Percentiles rank a stretch among this genome's conserved stretches.
phyloP scores from a whole-genome alignment of 2,329 filamentous ascomycete species.

The Fusarium sp. region DNA sequence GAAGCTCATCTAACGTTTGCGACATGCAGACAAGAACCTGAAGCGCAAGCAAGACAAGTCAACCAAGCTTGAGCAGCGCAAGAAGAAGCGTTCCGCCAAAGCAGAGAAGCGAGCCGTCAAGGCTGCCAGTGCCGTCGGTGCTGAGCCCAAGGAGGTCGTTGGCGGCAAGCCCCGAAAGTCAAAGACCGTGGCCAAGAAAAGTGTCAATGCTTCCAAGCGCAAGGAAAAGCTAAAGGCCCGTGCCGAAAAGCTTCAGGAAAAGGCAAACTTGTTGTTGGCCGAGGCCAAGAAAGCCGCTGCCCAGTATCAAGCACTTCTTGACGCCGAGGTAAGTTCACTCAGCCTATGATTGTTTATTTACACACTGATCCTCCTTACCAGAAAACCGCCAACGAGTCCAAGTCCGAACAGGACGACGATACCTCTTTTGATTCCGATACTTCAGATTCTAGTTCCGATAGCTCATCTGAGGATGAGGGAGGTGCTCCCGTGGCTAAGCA shows the following conservation, averaged over 20 bases:
- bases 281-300: constrained; percentile 51
- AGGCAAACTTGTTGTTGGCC: constrained; percentile 50
- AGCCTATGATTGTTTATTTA: neutral
- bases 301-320: constrained; percentile 42
- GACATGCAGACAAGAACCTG: constrained; percentile 15
- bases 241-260: constrained; percentile 48
- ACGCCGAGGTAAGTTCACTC: constrained; percentile 35
- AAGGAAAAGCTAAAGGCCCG: constrained; percentile 50
- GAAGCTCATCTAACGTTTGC: neutral
- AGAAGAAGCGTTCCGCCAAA: constrained; percentile 50
- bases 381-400: constrained; percentile 27
- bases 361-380: neutral
- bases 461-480: constrained; percentile 38
- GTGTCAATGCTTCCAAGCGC: constrained; percentile 52
- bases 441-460: constrained; percentile 30
- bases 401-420: constrained; percentile 31
- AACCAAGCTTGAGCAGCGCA: constrained; percentile 41
- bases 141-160: constrained; percentile 47
- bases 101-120: constrained; percentile 53
- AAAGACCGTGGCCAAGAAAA: constrained; percentile 32
- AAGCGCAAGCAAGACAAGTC: constrained; percentile 28
- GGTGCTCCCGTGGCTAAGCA: constrained; percentile 33
- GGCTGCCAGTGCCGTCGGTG: constrained; percentile 37
- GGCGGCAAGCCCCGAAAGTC: constrained; percentile 43
- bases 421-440: constrained; percentile 35